Evolutionary conservation across 2,329 filamentous ascomycete genomes (phyloP).

Genomic region (Microthyrium microscopicum): DNA sequence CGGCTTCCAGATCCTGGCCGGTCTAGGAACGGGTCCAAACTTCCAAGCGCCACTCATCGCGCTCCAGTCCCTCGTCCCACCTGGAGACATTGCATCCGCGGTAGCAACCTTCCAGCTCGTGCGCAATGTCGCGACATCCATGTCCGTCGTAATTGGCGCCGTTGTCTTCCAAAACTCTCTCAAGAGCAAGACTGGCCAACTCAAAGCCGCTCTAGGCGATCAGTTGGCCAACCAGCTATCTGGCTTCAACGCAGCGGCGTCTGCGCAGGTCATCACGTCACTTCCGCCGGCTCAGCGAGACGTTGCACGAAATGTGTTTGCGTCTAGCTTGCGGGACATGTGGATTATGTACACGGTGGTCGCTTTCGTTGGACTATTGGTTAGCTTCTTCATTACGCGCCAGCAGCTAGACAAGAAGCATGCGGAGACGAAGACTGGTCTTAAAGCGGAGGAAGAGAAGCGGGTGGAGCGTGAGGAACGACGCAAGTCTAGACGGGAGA

Average conservation of each 20-base stretch:
- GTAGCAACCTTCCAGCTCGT: constrained; percentile 46
- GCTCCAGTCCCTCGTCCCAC: constrained; percentile 40
- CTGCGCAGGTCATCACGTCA: constrained; percentile 32
- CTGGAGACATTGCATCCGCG: constrained; percentile 42
- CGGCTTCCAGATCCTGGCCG: constrained; percentile 43
- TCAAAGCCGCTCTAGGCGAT: constrained; percentile 31
- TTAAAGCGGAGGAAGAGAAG: constrained; percentile 17
- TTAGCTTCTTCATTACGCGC: constrained; percentile 17
- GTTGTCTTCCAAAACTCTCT: constrained; percentile 58
- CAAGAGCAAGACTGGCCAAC: constrained; percentile 30
- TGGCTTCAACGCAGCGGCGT: constrained; percentile 38
- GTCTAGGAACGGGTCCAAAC: constrained; percentile 45
- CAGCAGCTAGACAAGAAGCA: constrained; percentile 20
- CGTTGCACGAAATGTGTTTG: constrained; percentile 18
- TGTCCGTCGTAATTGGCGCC: constrained; percentile 52
- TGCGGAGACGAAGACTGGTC: constrained; percentile 22
- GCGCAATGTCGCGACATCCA: constrained; percentile 45
- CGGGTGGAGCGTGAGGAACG: constrained; percentile 5
- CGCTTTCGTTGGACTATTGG: constrained; percentile 16
- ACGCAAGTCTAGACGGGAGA: not conserved
- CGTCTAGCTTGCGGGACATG: constrained; percentile 19
- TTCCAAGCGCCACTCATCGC: constrained; percentile 49
- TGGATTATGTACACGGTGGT: constrained; percentile 24
- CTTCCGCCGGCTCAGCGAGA: constrained; percentile 27
- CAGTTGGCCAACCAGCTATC: constrained; percentile 32